A percentile compares a stretch with the other conserved stretches of the same genome.
These are phyloP conservation scores for Nothophaeocryptopus gaeumannii DNA, from an alignment of 2,329 filamentous ascomycete species.

Conservation along the genomic window DNA sequence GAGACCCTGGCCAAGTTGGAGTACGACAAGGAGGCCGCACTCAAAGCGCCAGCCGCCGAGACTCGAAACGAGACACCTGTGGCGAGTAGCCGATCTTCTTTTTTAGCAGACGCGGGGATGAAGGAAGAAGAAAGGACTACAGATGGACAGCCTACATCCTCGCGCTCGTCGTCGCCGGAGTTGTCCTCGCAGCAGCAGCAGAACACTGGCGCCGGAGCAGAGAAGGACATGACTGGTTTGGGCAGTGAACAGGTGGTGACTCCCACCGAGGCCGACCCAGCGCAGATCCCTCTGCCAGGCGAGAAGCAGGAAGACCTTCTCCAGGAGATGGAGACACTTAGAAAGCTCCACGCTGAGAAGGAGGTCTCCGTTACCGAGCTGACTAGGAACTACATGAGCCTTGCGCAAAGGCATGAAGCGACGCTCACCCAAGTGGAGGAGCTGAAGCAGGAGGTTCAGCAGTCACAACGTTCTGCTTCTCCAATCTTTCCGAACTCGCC, in stretches of 20 bases:
- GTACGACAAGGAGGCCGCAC: conserved; percentile 48
- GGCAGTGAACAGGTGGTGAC: conserved; percentile 12
- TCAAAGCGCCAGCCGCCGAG: conserved; percentile 59
- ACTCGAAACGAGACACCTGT: conserved; percentile 56
- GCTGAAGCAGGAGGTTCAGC: conserved; percentile 80
- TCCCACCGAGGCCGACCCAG: conserved; percentile 8
- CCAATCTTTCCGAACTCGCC: conserved; percentile 24
- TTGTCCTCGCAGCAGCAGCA: conserved; percentile 83
- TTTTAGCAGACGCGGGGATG: conserved; percentile 75
- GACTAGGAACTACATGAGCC: conserved; percentile 73
- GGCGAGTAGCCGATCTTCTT: conserved; percentile 67
- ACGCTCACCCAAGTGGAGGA: conserved; percentile 84
- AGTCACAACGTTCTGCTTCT: conserved; percentile 48
- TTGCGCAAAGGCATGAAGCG: conserved; percentile 78
- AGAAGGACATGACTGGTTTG: conserved; percentile 13
- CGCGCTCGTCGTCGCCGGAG: conserved; percentile 90
- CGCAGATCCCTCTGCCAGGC: conserved; percentile 33
- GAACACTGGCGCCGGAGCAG: conserved; percentile 40
- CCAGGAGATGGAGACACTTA: conserved; percentile 69
- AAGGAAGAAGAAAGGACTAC: conserved; percentile 64
- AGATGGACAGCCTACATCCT: conserved; percentile 67
- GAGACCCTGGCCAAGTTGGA: conserved; percentile 79
- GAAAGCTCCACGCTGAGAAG: conserved; percentile 69
- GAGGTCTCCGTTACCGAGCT: conserved; percentile 72
- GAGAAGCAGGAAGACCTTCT: conserved; percentile 56